Conservation (phyloP, 345 rosid genomes). For the Gossypium australe region DNA sequence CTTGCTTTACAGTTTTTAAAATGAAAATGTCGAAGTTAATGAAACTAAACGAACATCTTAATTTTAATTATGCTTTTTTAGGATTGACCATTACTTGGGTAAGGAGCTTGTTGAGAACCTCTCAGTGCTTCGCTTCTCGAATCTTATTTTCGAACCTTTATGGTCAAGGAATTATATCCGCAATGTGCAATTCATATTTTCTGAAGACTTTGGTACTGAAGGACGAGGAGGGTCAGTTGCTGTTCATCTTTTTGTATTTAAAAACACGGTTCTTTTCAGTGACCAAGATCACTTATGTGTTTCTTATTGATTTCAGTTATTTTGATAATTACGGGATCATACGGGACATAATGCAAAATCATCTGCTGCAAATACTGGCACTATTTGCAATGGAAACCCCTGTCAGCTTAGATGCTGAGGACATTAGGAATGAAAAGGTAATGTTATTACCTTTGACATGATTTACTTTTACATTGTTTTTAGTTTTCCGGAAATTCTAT, state of each 20-base stretch:
- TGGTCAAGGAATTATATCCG: slow-evolving; percentile 87
- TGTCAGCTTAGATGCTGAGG: slow-evolving; percentile 94
- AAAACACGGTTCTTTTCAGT: background rate
- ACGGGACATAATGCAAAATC: slow-evolving; percentile 92
- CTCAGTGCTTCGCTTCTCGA: slow-evolving; percentile 90
- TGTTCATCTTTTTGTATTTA: background rate
- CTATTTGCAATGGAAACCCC: slow-evolving; percentile 99
- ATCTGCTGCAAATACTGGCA: slow-evolving; percentile 83
- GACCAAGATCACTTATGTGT: background rate
- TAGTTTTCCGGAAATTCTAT: background rate
- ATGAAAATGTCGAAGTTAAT: background rate
- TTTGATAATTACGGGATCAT: slow-evolving; percentile 88
- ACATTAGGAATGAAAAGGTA: slow-evolving; percentile 90
- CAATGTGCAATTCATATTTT: slow-evolving; percentile 82
- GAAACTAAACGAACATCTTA: background rate
- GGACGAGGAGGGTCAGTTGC: slow-evolving; percentile 85
- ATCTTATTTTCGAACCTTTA: slow-evolving; percentile 85
- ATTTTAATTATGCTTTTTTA: slow-evolving; percentile 22
- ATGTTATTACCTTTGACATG: background rate
- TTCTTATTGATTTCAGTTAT: slow-evolving; percentile 36
- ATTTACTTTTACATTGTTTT: background rate
- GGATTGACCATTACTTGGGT: slow-evolving; percentile 92
- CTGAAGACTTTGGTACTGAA: slow-evolving; percentile 94
- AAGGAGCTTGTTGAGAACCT: slow-evolving; percentile 95
- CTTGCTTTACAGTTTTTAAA: background rate